Base-by-base conservation (phyloP, 2,329 filamentous ascomycete genomes). In the Bipolaris gigantea region DNA sequence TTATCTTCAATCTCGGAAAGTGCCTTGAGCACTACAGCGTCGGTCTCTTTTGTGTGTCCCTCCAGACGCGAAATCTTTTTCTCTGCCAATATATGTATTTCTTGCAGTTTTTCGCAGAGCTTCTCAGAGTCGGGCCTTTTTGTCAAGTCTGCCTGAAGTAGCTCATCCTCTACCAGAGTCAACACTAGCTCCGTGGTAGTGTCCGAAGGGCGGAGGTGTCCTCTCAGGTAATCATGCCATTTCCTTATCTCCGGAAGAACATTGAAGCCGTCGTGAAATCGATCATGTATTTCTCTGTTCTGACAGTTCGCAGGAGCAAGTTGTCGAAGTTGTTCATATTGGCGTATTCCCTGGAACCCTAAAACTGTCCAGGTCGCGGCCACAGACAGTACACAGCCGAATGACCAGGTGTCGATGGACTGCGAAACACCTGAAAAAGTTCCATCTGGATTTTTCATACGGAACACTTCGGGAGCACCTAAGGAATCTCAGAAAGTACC, bases 371-470 rank as follows among this genome's bases (percentile, higher is more conserved):
- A 78, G 0, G 75, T 76, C 1, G 75, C 76, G 4, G 72, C 70
- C 1, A 73, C 57, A 0, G 75, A 77, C 19, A 77, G 57, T 0
- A 77, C 73, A 38, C 76, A 77, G 0, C 64, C 64, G 23, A 63
- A 55, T 1, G 76, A 77, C 76, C 76, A 79, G 0, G 67, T 71
- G 41, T 79, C 76, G 8, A 73, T 75, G 1, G 56, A 61, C 50
- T 73, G 73, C 3, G 55, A 39, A 0, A 57, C 55, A 7, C 51
- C 48, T 1, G 51, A 46, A 18, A 48, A 4, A 0, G 51, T 55
- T 0, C 50, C 55, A 11, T 55, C 48, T 2, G 56, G 34, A 0
- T 21, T 21, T 35, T 19, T 32, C n/a, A 58, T 53, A 1, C 73
- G 62, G 2, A 39, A 42, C 15, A 59, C 39, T 34, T 59, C 56